Evolutionary conservation across 2,329 filamentous ascomycete species (phyloP).

Genomic region (Paecilomyces formosus): DNA sequence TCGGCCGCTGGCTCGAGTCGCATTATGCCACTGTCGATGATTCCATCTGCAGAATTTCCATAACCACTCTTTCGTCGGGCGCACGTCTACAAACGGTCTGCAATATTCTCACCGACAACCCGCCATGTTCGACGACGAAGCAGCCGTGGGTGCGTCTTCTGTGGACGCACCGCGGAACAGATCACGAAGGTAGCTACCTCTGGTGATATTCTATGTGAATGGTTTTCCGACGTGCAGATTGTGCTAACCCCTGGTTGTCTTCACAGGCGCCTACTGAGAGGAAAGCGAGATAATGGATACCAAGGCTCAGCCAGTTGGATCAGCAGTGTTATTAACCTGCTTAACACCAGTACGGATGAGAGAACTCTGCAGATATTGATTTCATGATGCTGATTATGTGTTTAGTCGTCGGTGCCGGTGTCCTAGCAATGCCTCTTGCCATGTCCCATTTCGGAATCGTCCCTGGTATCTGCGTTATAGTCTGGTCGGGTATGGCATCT

Average conservation of each 20-base stretch:
- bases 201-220: neutral
- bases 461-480: conserved; percentile 72
- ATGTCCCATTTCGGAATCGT: conserved; percentile 93
- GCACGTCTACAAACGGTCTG: neutral
- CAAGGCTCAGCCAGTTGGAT: conserved; percentile 75
- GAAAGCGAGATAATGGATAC: conserved; percentile 62
- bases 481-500: conserved; percentile 85
- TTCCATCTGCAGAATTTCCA: conserved; percentile 7
- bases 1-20: conserved; percentile 10
- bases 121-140: conserved; percentile 25
- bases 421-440: conserved; percentile 90
- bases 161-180: conserved; percentile 15
- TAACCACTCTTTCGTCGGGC: conserved; percentile 6
- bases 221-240: neutral
- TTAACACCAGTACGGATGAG: conserved; percentile 73
- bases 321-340: conserved; percentile 87
- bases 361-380: neutral
- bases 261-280: conserved; percentile 34
- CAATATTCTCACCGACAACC: neutral
- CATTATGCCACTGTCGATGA: conserved; percentile 16
- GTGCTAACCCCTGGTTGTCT: neutral
- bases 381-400: neutral
- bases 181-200: conserved; percentile 21
- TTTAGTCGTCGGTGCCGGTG: conserved; percentile 83
- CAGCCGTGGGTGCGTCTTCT: conserved; percentile 17